Evolutionary conservation across 257 asterid species (phyloP), one percentile per base, ranked within the genome.

Genomic region (Buddleja alternifolia): DNA sequence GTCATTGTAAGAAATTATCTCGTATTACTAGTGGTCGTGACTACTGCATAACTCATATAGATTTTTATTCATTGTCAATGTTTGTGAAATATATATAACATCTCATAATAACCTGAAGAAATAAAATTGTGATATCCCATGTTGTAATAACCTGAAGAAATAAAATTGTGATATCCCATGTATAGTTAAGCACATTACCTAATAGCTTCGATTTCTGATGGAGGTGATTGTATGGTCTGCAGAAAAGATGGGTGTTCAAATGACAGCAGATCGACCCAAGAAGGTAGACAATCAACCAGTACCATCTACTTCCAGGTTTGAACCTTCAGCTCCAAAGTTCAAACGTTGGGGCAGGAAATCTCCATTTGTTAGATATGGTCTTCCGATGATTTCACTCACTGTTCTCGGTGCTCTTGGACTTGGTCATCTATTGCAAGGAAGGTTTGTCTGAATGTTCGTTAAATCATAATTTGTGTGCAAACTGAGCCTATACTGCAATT

Each of bases 351-450:
- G 98, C 23, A 79, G 98, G 77, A 80, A 29, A 64, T 75, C 96
- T 0, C 98, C 98, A 0, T 90, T 93, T 70, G 21, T 85, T 70
- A 86, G 96, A 84, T 93, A 88, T 73, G 97, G 98, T 55, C 92
- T 90, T 65, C 97, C 97, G 0, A 88, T 93, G 94, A 93, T 93
- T 77, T 93, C 97, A 14, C 86, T 93, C 54, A 88, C 95, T 40
- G 97, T 93, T 66, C 66, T 93, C 58, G 99, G 99, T 37, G 81
- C 97, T 37, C 78, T 93, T 14, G 99, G 99, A 25, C 96, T 93
- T 68, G 95, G 96, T 71, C 96, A 93, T 75, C 88, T 93, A 56
- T 73, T 93, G 60, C 98, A 90, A 80, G 97, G 98, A 82, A 87
- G 97, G 98, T 93, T 55, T 61, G 96, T 50, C 34, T 60, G 17